Conservation (phyloP, 164 flowering plant species). For the Piper betle region DNA sequence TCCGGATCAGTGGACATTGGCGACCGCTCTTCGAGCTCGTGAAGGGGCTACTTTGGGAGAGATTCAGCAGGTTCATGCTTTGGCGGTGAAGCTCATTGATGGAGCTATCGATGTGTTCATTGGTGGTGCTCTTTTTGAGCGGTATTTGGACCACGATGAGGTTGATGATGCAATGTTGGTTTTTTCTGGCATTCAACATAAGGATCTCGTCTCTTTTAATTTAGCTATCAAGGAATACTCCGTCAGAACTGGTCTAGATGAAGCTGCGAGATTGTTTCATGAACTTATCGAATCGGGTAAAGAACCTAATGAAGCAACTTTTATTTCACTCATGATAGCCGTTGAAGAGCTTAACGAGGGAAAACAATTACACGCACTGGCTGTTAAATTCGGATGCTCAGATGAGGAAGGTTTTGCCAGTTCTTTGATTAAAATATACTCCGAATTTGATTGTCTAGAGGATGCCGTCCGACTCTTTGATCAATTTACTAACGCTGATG, state of each 20-base stretch:
- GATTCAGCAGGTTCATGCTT: constrained; percentile 14
- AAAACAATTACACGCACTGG: constrained; percentile 19
- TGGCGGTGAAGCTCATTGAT: constrained; percentile 9
- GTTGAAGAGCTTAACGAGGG: constrained; percentile 6
- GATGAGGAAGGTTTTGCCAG: constrained; percentile 10
- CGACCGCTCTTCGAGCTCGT: constrained; percentile 14
- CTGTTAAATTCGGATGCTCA: constrained; percentile 13
- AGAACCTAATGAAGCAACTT: constrained; percentile 14
- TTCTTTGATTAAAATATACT: constrained; percentile 14
- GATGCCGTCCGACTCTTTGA: constrained; percentile 12
- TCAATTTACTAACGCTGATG: neutral
- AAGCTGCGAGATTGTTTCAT: constrained; percentile 14
- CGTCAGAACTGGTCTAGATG: constrained; percentile 4
- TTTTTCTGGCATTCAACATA: constrained; percentile 8
- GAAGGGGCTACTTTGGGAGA: constrained; percentile 4
- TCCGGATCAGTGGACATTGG: constrained; percentile 20
- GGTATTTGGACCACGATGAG: constrained; percentile 9
- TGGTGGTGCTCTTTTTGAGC: constrained; percentile 15
- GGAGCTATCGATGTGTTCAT: constrained; percentile 13
- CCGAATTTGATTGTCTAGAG: constrained; percentile 8
- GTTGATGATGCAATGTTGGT: constrained; percentile 9
- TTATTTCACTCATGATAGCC: constrained; percentile 12
- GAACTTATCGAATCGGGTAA: constrained; percentile 10
- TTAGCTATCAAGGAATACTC: constrained; percentile 16
- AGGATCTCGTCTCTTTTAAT: constrained; percentile 17